Conservation (phyloP, 208 protist genomes). For the Trypanosoma melophagium region DNA sequence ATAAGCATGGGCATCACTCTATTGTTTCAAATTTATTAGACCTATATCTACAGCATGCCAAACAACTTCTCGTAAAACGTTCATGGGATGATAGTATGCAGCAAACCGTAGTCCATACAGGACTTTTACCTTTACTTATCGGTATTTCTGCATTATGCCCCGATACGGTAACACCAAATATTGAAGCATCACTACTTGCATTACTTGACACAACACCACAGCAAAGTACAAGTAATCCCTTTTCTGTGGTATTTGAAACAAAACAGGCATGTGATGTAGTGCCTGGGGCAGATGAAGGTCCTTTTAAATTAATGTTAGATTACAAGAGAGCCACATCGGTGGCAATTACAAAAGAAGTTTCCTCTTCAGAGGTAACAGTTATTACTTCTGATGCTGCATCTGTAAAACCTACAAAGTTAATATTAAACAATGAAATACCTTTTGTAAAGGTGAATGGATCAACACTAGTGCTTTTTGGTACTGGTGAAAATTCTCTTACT, state of each 20-base stretch:
- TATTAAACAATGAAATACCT: slow-evolving; percentile 45
- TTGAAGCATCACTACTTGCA: slow-evolving; percentile 17
- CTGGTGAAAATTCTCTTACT: slow-evolving; percentile 69
- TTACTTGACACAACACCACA: slow-evolving; percentile 20
- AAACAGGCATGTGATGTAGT: slow-evolving; percentile 80
- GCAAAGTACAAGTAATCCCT: slow-evolving; percentile 11
- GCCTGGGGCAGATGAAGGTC: slow-evolving; percentile 28
- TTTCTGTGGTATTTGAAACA: slow-evolving; percentile 58
- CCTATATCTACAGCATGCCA: slow-evolving; percentile 40
- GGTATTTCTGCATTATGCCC: slow-evolving; percentile 63
- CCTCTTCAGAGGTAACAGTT: slow-evolving; percentile 35
- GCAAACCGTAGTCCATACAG: slow-evolving; percentile 65
- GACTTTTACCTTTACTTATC: slow-evolving; percentile 71
- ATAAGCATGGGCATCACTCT: slow-evolving; percentile 7
- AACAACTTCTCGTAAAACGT: slow-evolving; percentile 18
- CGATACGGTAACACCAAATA: slow-evolving; percentile 32
- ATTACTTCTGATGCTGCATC: slow-evolving; percentile 34
- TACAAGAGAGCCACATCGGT: slow-evolving; percentile 59
- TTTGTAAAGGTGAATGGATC: slow-evolving; percentile 62
- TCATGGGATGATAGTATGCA: slow-evolving; percentile 27
- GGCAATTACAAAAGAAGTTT: slow-evolving; percentile 49
- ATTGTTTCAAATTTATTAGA: slow-evolving; percentile 47
- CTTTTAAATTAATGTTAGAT: slow-evolving; percentile 67
- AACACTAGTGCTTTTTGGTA: slow-evolving; percentile 61
- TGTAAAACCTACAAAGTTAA: slow-evolving; percentile 31